Percentiles rank a stretch among this genome's conserved stretches.
Conservation (phyloP, 129 eudicot species). For the Flaveria linearis region DNA sequence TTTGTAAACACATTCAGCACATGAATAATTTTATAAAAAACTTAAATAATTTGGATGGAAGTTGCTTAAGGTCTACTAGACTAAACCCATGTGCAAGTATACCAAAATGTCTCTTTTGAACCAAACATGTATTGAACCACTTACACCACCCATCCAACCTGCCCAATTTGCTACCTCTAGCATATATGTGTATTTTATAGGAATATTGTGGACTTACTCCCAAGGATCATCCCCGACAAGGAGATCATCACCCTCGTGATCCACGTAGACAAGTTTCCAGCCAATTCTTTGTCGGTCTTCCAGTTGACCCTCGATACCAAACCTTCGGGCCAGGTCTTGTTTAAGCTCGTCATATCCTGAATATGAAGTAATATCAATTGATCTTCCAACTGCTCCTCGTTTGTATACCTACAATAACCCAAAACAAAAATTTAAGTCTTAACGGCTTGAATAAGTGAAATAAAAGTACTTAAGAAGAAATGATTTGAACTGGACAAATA, state of each 20-base stretch:
- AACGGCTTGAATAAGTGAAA: neutral
- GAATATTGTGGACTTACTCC: constrained; percentile 69
- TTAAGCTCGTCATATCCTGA: constrained; percentile 89
- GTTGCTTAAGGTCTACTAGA: neutral
- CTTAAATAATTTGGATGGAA: neutral
- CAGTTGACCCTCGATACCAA: constrained; percentile 92
- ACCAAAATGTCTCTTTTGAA: neutral
- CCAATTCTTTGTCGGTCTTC: constrained; percentile 83
- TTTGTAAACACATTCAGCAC: neutral
- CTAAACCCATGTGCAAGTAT: neutral
- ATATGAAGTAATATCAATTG: constrained; percentile 83
- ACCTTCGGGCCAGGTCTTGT: constrained; percentile 88
- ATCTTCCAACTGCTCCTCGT: constrained; percentile 98
- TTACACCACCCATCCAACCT: neutral
- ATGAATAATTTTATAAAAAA: neutral
- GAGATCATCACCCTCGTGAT: constrained; percentile 87
- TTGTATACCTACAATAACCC: constrained; percentile 69
- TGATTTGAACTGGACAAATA: neutral
- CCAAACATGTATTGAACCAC: neutral
- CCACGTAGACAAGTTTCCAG: constrained; percentile 94
- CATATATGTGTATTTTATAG: neutral
- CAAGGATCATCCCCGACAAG: constrained; percentile 99
- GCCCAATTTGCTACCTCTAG: neutral
- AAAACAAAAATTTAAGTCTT: neutral
- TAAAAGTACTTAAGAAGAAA: neutral